Percentiles rank a stretch among this genome's conserved stretches.
phyloP scores from a whole-genome alignment of 148 eudicot genomes.

The Limonium bicolor region DNA sequence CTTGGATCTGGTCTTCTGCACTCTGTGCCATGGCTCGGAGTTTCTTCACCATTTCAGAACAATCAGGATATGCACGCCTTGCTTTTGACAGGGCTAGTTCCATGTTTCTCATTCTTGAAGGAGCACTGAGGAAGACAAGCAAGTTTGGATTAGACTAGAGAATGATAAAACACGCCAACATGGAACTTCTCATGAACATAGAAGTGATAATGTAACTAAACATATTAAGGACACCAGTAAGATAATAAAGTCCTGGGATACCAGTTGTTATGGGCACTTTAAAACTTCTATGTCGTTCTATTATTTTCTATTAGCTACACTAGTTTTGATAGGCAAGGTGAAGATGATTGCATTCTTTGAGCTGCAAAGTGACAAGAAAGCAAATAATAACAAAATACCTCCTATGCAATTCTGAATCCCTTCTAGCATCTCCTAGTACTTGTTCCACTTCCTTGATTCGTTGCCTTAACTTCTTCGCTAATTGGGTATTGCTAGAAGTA shows the following conservation, averaged over 20 bases:
- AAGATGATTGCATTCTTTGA: no score
- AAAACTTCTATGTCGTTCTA: no score
- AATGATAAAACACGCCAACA: not conserved
- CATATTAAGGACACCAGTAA: no score
- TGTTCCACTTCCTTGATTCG: constrained; percentile 70
- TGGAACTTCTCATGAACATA: not conserved
- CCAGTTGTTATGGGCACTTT: no score
- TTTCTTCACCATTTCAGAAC: constrained; percentile 55
- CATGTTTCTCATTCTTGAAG: constrained; percentile 55
- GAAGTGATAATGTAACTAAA: not conserved
- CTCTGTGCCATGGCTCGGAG: constrained; percentile 78
- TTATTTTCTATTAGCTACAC: no score
- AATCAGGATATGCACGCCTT: constrained; percentile 52
- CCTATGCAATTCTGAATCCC: constrained; percentile 50
- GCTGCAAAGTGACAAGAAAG: not conserved
- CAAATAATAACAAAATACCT: constrained; percentile 20
- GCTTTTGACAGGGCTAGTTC: constrained; percentile 60
- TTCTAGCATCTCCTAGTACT: constrained; percentile 38
- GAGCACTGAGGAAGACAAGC: constrained; percentile 33
- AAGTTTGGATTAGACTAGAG: not conserved
- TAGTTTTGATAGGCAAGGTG: no score
- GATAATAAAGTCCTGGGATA: no score
- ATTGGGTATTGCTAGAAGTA: constrained; percentile 40
- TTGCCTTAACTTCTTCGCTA: constrained; percentile 62
- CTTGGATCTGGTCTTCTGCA: constrained; percentile 65